Base-by-base conservation (phyloP, 176 grass and related monocot species). In the Hsuehochloa calcarea region DNA sequence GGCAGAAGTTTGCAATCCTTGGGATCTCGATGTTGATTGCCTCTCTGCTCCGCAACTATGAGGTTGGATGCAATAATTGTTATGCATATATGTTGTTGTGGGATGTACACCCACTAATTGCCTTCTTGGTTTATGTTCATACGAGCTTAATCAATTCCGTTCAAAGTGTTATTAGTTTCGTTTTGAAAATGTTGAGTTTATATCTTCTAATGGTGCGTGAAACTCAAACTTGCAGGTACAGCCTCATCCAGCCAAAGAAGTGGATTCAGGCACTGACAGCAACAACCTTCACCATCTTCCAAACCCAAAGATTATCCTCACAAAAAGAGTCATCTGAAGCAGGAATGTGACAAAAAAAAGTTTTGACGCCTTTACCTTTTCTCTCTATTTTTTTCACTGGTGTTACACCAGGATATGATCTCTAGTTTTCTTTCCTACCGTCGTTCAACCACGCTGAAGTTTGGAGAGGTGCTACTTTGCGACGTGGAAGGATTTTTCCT, bases 1-100 rank as follows among this genome's bases (percentile, higher is more conserved):
- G 93, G 5, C 87, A 96, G 86, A 99, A 85, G 75, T 96, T 90
- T 88, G 90, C 77, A 10, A 78, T 86, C 91, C 78, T 92, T 90
- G 90, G 81, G 22, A 94, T 92, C 85, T 84, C 93, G 22, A 78
- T 86, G 79, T 77, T 94, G 61, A 54, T 99, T 86, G 91, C 96
- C 39, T 84, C 70, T 75, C 74, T 96, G 54, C 86, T 99, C 76
- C 65, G 66, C 46, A 88, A 69, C 6, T 99, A 94, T 68, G 88
- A 99, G 97, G 97, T 96, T 77, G 77, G 94, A 81, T 69, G 13
- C 5, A 31, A 59, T 45, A 51, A 68, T 15, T 73, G 20, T 40
- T 80, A 47, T 54, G 22, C 1, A 26, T 50, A 39, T 79, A 6
- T 59, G 22, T 75, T 77, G 5, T 67, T 62, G 51, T 63, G 72